Percentiles rank a stretch among this genome's conserved stretches.
These are phyloP conservation scores for Schizophyllum commune DNA, from an alignment of 1,284 basidiomycete species.

Conservation along the genomic window DNA sequence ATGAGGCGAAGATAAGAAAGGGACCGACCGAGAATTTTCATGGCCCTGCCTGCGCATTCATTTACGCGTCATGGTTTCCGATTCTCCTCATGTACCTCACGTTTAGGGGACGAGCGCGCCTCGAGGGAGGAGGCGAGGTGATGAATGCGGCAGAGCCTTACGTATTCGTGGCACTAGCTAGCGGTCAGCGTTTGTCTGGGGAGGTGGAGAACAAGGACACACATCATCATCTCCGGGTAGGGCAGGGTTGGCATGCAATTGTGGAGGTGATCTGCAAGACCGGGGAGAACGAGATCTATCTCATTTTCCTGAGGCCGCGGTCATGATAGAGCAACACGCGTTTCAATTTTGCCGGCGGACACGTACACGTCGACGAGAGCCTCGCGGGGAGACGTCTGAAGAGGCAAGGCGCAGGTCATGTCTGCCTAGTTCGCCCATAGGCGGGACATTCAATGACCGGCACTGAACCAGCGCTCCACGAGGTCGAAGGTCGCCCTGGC, in stretches of 20 bases:
- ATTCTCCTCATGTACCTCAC: not conserved
- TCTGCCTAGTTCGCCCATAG: not conserved
- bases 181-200: not conserved
- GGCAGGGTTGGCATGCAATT: not conserved
- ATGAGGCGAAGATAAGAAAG: not conserved
- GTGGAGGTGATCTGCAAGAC: not conserved
- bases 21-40: not conserved
- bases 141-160: not conserved
- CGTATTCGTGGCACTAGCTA: not conserved
- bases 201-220: not conserved
- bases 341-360: not conserved
- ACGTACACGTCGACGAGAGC: not conserved
- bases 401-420: not conserved
- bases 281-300: not conserved
- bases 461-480: not conserved
- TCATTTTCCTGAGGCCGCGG: not conserved
- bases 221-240: not conserved
- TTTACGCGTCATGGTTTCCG: not conserved
- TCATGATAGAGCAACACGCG: not conserved
- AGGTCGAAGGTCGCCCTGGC: not conserved
- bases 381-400: not conserved
- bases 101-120: not conserved
- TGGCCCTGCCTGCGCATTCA: not conserved
- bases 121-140: not conserved
- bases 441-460: not conserved